Conservation (phyloP, 306 rosid species). For the Citrullus colocynthis region DNA sequence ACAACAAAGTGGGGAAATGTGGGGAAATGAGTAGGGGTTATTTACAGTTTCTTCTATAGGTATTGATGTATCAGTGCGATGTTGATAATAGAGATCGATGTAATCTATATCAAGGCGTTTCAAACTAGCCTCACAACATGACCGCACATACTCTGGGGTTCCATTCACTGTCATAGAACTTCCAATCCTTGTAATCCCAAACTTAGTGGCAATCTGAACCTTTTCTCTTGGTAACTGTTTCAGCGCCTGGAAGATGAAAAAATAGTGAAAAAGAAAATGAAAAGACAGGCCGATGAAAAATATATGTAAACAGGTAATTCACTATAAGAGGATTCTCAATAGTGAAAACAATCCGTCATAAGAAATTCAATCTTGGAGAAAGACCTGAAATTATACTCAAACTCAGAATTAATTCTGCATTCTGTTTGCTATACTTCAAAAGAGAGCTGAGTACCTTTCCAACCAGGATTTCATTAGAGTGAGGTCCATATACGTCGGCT, state of each 20-base stretch:
- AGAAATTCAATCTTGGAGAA: background rate
- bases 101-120: slow-evolving; percentile 55
- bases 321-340: background rate
- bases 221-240: slow-evolving; percentile 60
- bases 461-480: slow-evolving; percentile 47
- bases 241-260: slow-evolving; percentile 33
- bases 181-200: slow-evolving; percentile 40
- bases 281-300: background rate
- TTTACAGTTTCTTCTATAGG: slow-evolving; percentile 82
- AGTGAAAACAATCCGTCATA: background rate
- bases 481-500: slow-evolving; percentile 42
- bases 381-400: background rate
- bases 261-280: background rate
- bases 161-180: slow-evolving; percentile 32
- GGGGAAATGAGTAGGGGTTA: background rate
- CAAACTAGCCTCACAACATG: slow-evolving; percentile 67
- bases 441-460: slow-evolving; percentile 41
- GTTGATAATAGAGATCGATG: slow-evolving; percentile 86
- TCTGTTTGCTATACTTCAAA: background rate
- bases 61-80: slow-evolving; percentile 54
- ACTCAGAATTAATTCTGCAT: background rate
- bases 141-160: slow-evolving; percentile 68
- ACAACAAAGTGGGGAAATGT: background rate
- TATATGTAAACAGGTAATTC: background rate
- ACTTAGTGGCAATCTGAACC: slow-evolving; percentile 67